These are phyloP conservation scores for Spinellus fusiger DNA, from an alignment of 192 early-diverging fungal species.

Conservation along the genomic window DNA sequence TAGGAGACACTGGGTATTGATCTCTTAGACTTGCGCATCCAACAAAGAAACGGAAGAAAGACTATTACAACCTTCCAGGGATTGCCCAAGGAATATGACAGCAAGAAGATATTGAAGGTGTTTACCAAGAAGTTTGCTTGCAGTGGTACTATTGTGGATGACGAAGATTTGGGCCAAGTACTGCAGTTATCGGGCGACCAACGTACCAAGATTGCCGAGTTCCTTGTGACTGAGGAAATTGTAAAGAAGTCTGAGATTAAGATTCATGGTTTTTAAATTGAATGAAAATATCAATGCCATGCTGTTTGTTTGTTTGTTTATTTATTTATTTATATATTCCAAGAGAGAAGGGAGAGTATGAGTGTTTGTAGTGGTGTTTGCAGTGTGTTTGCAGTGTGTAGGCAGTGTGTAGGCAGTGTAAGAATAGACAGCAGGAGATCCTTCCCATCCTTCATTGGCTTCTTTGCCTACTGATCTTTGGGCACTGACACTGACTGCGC, in stretches of 20 bases:
- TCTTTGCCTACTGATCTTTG: too few relatives aligned
- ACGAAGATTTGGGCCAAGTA: slow-evolving; percentile 84
- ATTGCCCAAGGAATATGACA: slow-evolving; percentile 75
- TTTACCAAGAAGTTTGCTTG: slow-evolving; percentile 97
- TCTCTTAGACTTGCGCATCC: slow-evolving; percentile 85
- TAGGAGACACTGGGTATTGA: background rate
- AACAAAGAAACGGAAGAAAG: slow-evolving; percentile 94
- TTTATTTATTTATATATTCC: background rate
- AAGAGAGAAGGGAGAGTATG: background rate
- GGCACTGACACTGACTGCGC: too few relatives aligned
- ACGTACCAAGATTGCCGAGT: slow-evolving; percentile 70
- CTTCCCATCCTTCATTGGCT: too few relatives aligned
- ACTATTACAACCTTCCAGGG: slow-evolving; percentile 93
- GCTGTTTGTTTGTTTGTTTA: background rate
- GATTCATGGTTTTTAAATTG: slow-evolving; percentile 88
- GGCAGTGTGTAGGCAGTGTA: too few relatives aligned
- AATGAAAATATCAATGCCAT: background rate
- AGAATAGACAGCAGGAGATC: background rate
- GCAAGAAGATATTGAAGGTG: slow-evolving; percentile 85
- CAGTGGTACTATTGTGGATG: slow-evolving; percentile 87
- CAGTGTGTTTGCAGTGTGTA: background rate
- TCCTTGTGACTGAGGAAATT: slow-evolving; percentile 67
- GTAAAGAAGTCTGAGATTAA: slow-evolving; percentile 76
- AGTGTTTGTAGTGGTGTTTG: background rate
- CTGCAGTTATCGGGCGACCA: slow-evolving; percentile 96